Base-by-base conservation (phyloP, 768 basidiomycete genomes). In the Hygrocybe punicea region DNA sequence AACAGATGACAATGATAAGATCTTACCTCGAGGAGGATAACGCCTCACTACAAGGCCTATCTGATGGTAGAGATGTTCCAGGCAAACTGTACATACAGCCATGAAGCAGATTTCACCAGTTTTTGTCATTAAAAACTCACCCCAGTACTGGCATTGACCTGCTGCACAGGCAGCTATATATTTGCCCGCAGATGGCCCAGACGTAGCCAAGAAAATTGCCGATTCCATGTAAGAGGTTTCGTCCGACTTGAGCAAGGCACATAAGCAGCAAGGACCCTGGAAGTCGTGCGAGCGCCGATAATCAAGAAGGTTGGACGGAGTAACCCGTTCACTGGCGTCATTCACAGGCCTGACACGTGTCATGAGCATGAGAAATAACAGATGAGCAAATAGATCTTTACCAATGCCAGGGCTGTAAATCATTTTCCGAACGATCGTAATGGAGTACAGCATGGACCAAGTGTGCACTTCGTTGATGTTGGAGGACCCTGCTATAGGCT, bases 221-320 rank as follows among this genome's bases (percentile, higher is more conserved):
- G 51, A 10, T 39, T 52, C 51, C 19, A 35, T 52, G 51, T 52
- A 52, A 4, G 36, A 34, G 7, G 34, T 17, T 19, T 37, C 34
- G 21, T 39, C 36, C 7, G 17, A 14, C 6, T 21, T 19, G 10
- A 37, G 34, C 10, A 21, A 36, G 9, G 51, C 51, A 21, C 51
- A 52, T n/a, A 52, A 23, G 51, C 51, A 52, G 23, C 17, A 52
- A 35, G 51, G 51, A 23, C 35, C 51, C 9, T 21, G 34, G 23
- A 52, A 52, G n/a, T 52, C 35, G 51, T 52, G 36, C 36, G 34
- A n/a, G 36, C 4, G 11, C 5, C 51, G 51, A 21, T 37, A 35
- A 37, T 52, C 51, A 11, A 35, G 8, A 10, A 52, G 36, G 11
- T 35, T 6, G 17, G 51, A 52, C 4, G 51, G 51, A 4, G 51